Percentiles rank a stretch among this genome's conserved stretches.
phyloP scores from a whole-genome alignment of 2,329 filamentous ascomycete species.

The Akanthomyces muscarius region DNA sequence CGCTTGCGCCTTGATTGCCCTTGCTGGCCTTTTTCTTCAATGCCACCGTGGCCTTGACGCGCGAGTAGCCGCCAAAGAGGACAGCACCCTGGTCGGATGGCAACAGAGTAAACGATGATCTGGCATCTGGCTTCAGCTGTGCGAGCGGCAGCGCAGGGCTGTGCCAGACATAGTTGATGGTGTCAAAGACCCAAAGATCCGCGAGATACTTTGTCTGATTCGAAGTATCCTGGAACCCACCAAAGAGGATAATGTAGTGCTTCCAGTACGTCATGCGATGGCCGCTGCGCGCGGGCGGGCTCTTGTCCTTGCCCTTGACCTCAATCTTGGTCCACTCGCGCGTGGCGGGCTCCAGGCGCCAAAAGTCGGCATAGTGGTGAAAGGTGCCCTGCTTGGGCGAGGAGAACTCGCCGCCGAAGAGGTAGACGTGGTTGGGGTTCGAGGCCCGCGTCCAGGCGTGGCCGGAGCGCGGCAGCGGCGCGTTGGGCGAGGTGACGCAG shows the following conservation, averaged over 20 bases:
- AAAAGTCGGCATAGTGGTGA: slow-evolving; percentile 99
- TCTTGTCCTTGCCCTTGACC: slow-evolving; percentile 68
- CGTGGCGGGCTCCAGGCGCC: slow-evolving; percentile 77
- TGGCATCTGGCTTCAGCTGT: slow-evolving; percentile 81
- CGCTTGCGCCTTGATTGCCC: slow-evolving; percentile 45
- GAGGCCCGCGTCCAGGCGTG: slow-evolving; percentile 93
- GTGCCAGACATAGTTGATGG: slow-evolving; percentile 79
- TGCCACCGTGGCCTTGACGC: slow-evolving; percentile 70
- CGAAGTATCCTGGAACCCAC: slow-evolving; percentile 95
- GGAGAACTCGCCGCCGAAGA: slow-evolving; percentile 96
- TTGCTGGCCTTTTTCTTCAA: slow-evolving; percentile 57
- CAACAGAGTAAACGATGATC: slow-evolving; percentile 87
- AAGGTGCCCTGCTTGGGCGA: slow-evolving; percentile 97
- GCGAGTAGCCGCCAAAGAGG: slow-evolving; percentile 88
- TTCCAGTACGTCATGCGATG: slow-evolving; percentile 97
- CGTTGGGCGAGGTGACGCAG: slow-evolving; percentile 84
- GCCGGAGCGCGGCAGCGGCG: slow-evolving; percentile 82
- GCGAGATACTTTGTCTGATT: slow-evolving; percentile 91
- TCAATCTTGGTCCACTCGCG: slow-evolving; percentile 93
- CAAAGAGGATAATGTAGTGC: slow-evolving; percentile 92
- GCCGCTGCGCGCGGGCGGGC: slow-evolving; percentile 80
- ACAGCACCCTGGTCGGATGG: slow-evolving; percentile 89
- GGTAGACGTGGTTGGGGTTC: slow-evolving; percentile 78
- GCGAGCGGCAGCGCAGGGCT: slow-evolving; percentile 70
- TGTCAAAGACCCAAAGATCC: slow-evolving; percentile 96